A percentile compares a stretch with the other conserved stretches of the same genome.
Evolutionary conservation across 1,284 basidiomycete genomes (phyloP).

Genomic region (Cutaneotrichosporon curvatum): DNA sequence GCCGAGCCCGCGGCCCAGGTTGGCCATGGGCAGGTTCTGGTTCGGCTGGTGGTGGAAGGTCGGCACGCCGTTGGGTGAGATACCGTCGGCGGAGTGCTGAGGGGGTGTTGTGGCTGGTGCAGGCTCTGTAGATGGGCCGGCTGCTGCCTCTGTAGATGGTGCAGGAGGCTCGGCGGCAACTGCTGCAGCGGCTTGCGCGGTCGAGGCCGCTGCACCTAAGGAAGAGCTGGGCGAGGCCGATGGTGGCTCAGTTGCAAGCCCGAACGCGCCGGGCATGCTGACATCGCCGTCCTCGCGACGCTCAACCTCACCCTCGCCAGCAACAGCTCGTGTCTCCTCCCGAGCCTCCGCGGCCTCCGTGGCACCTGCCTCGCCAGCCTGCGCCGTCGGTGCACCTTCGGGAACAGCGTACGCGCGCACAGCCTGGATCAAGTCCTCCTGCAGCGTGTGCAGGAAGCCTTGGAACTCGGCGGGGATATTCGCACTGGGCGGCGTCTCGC

Average conservation of each 20-base stretch:
- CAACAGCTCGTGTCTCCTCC: no score
- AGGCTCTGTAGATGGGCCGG: background rate
- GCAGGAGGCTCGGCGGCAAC: no score
- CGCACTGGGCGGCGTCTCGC: conserved; percentile 12
- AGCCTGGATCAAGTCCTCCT: conserved; percentile 36
- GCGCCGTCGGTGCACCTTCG: no score
- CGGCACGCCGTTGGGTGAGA: background rate
- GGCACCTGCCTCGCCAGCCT: no score
- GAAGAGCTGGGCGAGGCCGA: no score
- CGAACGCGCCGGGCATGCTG: background rate
- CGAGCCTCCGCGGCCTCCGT: no score
- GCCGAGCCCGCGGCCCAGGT: conserved; percentile 6
- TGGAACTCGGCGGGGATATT: conserved; percentile 34
- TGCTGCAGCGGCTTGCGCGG: no score
- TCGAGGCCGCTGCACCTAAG: no score
- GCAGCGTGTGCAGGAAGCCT: conserved; percentile 37
- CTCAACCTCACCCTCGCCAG: no score
- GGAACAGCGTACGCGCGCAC: conserved; percentile 34
- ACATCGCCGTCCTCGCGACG: background rate
- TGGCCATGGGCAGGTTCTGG: conserved; percentile 21
- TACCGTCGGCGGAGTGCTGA: background rate
- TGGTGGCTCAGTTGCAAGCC: background rate
- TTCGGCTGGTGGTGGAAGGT: conserved; percentile 31
- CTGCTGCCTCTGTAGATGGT: background rate
- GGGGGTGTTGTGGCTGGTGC: background rate